Percentiles rank a stretch among this genome's conserved stretches.
phyloP scores from a whole-genome alignment of 768 basidiomycete species.

The Boletus rubescentipes region DNA sequence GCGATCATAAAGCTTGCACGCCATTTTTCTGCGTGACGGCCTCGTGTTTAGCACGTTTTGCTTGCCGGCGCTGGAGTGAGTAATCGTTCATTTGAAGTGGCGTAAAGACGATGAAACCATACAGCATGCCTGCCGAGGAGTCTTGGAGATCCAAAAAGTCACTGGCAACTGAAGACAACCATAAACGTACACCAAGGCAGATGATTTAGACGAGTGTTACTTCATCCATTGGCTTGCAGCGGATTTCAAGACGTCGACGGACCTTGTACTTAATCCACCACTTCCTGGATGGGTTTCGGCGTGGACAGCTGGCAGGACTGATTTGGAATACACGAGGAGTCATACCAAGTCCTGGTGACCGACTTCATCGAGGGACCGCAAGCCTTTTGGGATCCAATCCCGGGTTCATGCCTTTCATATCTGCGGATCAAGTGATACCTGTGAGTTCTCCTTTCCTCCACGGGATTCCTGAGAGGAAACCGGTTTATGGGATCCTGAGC shows the following conservation, averaged over 20 bases:
- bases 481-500: neutral
- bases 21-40: constrained; percentile 18
- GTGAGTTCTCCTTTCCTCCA: neutral
- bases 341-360: neutral
- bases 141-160: neutral
- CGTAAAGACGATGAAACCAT: constrained; percentile 16
- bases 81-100: constrained; percentile 28
- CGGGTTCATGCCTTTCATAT: constrained; percentile 16
- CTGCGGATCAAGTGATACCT: constrained; percentile 12
- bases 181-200: neutral
- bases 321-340: constrained; percentile 6
- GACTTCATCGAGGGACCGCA: neutral
- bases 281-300: neutral
- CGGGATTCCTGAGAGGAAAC: neutral
- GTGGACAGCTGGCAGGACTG: constrained; percentile 1
- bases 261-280: neutral
- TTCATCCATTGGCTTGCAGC: neutral
- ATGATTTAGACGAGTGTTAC: neutral
- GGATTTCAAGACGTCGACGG: neutral
- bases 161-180: neutral
- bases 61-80: constrained; percentile 29
- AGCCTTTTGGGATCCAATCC: neutral
- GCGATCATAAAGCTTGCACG: constrained; percentile 25
- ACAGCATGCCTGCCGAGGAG: constrained; percentile 2
- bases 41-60: constrained; percentile 36